These are phyloP conservation scores for Begonia masoniana DNA, from an alignment of 306 rosid genomes.

Conservation along the genomic window DNA sequence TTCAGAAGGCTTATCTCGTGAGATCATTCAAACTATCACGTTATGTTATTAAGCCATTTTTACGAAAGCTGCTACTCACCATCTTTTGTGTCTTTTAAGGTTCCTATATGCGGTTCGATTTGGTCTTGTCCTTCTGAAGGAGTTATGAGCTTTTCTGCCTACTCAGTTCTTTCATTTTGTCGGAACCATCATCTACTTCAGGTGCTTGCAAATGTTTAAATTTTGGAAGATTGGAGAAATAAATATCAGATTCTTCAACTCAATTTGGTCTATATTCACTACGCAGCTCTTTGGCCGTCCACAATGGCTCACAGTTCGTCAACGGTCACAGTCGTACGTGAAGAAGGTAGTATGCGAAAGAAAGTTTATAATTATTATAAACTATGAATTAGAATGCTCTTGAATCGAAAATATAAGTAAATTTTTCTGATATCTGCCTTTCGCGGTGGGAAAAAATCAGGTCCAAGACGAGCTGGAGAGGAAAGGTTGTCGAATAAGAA, in stretches of 20 bases:
- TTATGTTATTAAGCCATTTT: no score
- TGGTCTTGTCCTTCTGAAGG: conserved; percentile 81
- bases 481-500: conserved; percentile 41
- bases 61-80: background rate
- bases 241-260: no score
- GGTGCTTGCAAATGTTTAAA: conserved; percentile 17
- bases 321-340: conserved; percentile 64
- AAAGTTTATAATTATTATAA: no score
- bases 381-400: no score
- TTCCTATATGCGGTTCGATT: conserved; percentile 81
- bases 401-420: background rate
- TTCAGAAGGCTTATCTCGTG: conserved; percentile 76
- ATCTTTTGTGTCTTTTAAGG: conserved; percentile 17
- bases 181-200: conserved; percentile 82
- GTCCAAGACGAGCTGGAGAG: conserved; percentile 58
- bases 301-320: conserved; percentile 76
- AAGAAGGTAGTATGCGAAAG: conserved; percentile 21
- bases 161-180: conserved; percentile 67
- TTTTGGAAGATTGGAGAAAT: no score
- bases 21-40: conserved; percentile 6
- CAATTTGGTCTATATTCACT: background rate
- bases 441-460: conserved; percentile 17
- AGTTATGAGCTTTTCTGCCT: conserved; percentile 76
- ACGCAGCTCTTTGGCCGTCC: conserved; percentile 77
- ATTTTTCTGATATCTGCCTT: background rate